Evolutionary conservation across 257 asterid genomes (phyloP).

Genomic region (Solanum chiquidenum): DNA sequence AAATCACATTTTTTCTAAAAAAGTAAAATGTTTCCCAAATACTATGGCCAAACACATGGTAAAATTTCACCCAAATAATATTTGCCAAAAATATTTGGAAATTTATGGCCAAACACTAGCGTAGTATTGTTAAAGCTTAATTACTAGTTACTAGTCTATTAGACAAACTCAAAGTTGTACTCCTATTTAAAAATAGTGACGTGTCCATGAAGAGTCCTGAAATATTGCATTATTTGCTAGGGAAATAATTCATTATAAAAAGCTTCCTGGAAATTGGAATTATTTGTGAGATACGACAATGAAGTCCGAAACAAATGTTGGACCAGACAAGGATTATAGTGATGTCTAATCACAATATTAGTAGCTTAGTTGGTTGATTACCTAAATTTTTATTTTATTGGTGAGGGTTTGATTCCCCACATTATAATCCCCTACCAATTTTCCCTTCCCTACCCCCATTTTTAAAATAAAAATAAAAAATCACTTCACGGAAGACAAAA

Average conservation of each 20-base stretch:
- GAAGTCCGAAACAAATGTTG: not conserved
- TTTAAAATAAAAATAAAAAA: too few relatives aligned
- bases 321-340: not conserved
- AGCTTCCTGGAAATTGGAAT: not conserved
- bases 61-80: too few relatives aligned
- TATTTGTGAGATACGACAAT: not conserved
- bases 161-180: not conserved
- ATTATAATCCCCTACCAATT: too few relatives aligned
- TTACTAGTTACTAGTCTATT: not conserved
- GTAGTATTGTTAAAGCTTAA: not conserved
- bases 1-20: too few relatives aligned
- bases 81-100: too few relatives aligned
- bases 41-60: too few relatives aligned
- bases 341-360: not conserved
- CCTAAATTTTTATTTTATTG: too few relatives aligned
- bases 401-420: too few relatives aligned
- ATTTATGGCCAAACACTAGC: too few relatives aligned
- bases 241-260: not conserved
- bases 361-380: too few relatives aligned
- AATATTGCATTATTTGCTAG: not conserved
- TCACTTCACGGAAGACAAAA: not conserved
- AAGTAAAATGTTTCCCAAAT: too few relatives aligned
- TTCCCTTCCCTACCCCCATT: too few relatives aligned
- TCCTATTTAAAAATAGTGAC: not conserved
- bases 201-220: not conserved